Evolutionary conservation across 23 red algal species (phyloP).

Genomic region (Cyanidioschyzon merolae): DNA sequence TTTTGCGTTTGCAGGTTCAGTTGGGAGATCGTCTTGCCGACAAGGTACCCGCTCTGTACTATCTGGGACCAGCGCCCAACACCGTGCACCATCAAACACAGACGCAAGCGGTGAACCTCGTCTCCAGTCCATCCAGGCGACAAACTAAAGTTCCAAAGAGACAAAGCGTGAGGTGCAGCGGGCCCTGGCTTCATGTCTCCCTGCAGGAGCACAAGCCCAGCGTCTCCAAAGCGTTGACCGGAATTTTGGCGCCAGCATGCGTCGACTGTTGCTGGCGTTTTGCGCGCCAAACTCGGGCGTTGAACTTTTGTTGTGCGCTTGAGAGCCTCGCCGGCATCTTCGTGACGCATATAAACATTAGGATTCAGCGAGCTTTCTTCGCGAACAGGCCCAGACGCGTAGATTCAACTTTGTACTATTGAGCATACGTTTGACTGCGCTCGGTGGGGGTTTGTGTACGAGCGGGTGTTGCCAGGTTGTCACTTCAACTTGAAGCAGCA

Average conservation of each 20-base stretch:
- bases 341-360: too few species aligned
- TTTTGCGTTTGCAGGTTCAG: constrained; percentile 33
- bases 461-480: too few species aligned
- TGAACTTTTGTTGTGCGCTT: too few species aligned
- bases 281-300: too few species aligned
- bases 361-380: too few species aligned
- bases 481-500: too few species aligned
- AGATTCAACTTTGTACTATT: too few species aligned
- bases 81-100: constrained; percentile 28
- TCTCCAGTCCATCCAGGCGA: constrained; percentile 30
- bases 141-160: constrained; percentile 30
- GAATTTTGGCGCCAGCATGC: not conserved
- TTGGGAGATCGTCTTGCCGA: constrained; percentile 26
- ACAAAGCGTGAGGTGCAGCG: constrained; percentile 11
- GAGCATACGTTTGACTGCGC: too few species aligned
- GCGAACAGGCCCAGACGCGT: too few species aligned
- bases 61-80: constrained; percentile 33
- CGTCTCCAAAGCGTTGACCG: not conserved
- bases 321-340: too few species aligned
- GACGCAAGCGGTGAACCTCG: constrained; percentile 19
- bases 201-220: not conserved
- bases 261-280: too few species aligned
- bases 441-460: too few species aligned
- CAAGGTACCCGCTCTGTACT: constrained; percentile 19
- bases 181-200: not conserved